Evolutionary conservation across 305 asterid genomes (phyloP), one percentile per base, ranked within the genome.

Genomic region (Fraxinus albicans): DNA sequence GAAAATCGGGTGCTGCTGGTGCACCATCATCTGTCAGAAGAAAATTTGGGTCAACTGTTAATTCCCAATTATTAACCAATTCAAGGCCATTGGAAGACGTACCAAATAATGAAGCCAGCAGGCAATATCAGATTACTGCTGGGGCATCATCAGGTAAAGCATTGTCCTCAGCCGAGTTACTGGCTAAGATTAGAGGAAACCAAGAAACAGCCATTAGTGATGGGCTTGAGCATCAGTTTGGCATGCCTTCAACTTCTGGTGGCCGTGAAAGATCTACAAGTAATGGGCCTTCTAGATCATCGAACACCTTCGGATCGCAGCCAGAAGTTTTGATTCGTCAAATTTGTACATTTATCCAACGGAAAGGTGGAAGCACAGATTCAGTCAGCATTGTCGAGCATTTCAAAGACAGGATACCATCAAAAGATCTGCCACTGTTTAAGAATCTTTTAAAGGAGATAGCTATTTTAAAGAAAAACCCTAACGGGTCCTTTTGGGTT

Each of bases 1-100:
- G 99, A 53, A 90, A 72, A 90, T 89, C 98, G 53, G 99, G 99
- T 78, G 91, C 95, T 31, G 99, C 99, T 31, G 99, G 99, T 81
- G 99, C 94, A 78, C 99, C 98, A 27, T 87, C 94, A 75, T 90
- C 97, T 25, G 83, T 86, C 40, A 87, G 83, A 82, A 90, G 90
- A 82, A 93, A 90, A 89, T 96, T 96, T 77, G 99, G 99, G 65
- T 92, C 97, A 12, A 87, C 98, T 2, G 79, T 91, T 50, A 93
- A 91, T 81, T 69, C 91, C 79, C 93, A 85, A 79, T 76, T 94
- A 82, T 84, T 80, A n/a, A 84, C 84, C 58, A 86, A 80, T 81
- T 86, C 97, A 78, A 87, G 77, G 82, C 77, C 93, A 80, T 70
- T 88, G 27, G 93, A 79, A 78, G 88, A 85, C 25, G 33, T 27